phyloP scores from a whole-genome alignment of 805 yeast species.

The Candida peoriensis region DNA sequence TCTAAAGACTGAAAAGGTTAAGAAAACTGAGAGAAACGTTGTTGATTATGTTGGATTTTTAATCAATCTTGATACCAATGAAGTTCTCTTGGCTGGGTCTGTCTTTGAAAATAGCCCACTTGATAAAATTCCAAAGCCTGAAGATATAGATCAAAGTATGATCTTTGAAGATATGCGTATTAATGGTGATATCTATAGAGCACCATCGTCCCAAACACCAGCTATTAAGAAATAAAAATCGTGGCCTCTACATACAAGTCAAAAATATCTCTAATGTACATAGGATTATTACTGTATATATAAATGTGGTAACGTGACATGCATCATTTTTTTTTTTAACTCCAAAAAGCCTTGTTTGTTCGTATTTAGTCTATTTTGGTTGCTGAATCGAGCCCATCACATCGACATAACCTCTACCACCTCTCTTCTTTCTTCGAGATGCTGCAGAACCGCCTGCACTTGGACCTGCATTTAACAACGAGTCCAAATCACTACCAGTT shows the following conservation, averaged over 20 bases:
- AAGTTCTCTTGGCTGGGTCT: conserved; percentile 57
- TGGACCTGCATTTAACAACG: conserved; percentile 34
- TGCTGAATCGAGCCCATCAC: conserved; percentile 37
- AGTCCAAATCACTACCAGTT: conserved; percentile 42
- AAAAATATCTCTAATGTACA: not conserved
- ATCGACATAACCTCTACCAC: conserved; percentile 61
- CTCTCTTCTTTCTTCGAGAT: conserved; percentile 36
- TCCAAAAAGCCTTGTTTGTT: no score
- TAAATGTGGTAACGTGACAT: no score
- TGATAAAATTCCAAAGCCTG: conserved; percentile 32
- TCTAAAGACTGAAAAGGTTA: conserved; percentile 38
- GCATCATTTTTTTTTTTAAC: conserved; percentile 10
- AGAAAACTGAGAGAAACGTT: conserved; percentile 46
- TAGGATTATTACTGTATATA: conserved; percentile 1
- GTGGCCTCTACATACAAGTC: no score
- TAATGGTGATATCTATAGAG: conserved; percentile 31
- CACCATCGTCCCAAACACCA: conserved; percentile 17
- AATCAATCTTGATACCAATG: conserved; percentile 55
- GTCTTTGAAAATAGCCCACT: conserved; percentile 53
- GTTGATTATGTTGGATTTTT: conserved; percentile 58
- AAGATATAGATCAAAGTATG: conserved; percentile 23
- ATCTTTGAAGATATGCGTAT: conserved; percentile 26
- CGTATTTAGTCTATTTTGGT: not conserved
- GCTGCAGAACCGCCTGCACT: conserved; percentile 17
- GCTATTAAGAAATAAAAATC: conserved; percentile 2